Evolutionary conservation across 176 grass and related monocot genomes (phyloP), one percentile per base, ranked within the genome.

Genomic region (Juncus effusus): DNA sequence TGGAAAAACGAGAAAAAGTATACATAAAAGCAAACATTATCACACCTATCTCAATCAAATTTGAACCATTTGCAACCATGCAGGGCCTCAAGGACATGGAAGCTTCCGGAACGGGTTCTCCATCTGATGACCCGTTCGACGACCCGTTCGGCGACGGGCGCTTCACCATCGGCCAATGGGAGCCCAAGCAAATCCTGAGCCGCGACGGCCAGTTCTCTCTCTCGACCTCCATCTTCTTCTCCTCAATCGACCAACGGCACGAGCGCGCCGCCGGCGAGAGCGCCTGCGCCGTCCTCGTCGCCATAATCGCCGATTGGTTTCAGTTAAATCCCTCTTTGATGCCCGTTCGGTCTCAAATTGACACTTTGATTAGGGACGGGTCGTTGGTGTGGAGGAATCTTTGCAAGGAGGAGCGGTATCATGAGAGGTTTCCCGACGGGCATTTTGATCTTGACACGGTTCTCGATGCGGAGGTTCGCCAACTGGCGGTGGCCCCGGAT

Each of bases 361-460:
- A 99, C 54, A 86, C 69, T 57, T 83, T 99, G 41, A 99, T 99
- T 68, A 82, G 88, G 35, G 88, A 99, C 74, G 94, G 94, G 4
- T 99, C 94, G 28, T 72, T 93, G 14, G 85, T 89, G 70, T 99
- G 94, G 94, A 88, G 94, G 45, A 99, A 83, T 44, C 88, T 99
- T 3, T 99, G 80, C n/a, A 76, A 91, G 56, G 91, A 93, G 3
- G 76, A 87, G 65, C 74, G 52, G 4, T 93, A 93, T n/a, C 70
- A 70, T 59, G 78, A 99, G 14, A 72, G 41, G 14, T 99, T 99
- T 60, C 80, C 88, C 1, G 94, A 99, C 54, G 91, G 88, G 64
- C 94, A 99, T 50, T 99, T 99, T 73, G 94, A 99, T 69, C 94
- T 99, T 72, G 94, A 99, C 37, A 99, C 94, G 5, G 85, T 99